Evolutionary conservation across 306 rosid species (phyloP), one percentile per base, ranked within the genome.

Genomic region (Ormosia semicastrata): DNA sequence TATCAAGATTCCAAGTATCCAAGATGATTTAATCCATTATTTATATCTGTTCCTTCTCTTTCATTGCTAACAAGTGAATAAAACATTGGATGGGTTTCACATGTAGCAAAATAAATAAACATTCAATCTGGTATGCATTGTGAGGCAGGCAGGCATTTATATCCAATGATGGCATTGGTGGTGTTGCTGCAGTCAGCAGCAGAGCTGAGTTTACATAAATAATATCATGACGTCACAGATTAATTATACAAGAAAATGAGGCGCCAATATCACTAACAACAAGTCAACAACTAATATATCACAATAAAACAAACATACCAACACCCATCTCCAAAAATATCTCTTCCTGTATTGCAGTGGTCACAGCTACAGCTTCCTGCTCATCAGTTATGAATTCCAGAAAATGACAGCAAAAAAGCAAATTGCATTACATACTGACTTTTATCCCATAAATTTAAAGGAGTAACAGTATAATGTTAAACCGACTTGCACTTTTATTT

Each of bases 331-430:
- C 97, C 59, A 82, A 39, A 84, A 94, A 76, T 67, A 93, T 90
- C 90, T 93, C 98, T 83, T 94, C 95, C 81, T 92, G 94, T 76
- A 94, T 88, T 34, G 92, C 87, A 65, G 98, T 94, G 74, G 95
- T 93, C 62, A 89, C 89, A 75, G 95, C 98, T 17, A 93, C 97
- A 76, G 97, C 94, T 87, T 93, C 97, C 98, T 94, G 91, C 84
- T 14, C 80, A 79, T 46, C 43, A 52, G 66, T 78, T 1, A 64
- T 6, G 13, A 15, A 33, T 72, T 73, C 68, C 71, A 75, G 79
- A 7, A 71, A 52, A 78, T 43, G 14, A 77, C 34, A 80, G 52
- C 59, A 63, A 8, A 8, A 43, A 75, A 0, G 70, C 29, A 44
- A 57, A 70, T 67, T 52, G 47, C 44, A 70, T 77, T 37, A 81